Base-by-base conservation (phyloP, 371 early-diverging fungal genomes). In the Mucor velutinosus region DNA sequence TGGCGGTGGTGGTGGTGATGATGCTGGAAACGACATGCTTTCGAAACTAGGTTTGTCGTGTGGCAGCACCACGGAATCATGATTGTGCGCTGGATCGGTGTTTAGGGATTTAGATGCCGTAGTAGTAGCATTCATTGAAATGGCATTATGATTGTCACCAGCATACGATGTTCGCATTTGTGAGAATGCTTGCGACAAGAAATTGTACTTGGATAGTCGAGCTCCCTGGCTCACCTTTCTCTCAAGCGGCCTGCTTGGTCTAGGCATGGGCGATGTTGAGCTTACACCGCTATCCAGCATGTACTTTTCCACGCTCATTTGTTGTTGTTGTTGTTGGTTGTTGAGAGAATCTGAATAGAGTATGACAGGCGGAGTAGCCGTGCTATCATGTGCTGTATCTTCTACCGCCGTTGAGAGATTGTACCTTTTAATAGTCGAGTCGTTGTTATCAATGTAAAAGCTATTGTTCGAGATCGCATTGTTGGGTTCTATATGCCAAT, bases 161-260 rank as follows among this genome's bases (percentile, higher is more conserved):
- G 15, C 58, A 37, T 58, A 58, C 3, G 58, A 58, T n/a, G 43
- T 64, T 23, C 64, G 21, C 64, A 64, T 76, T 59, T 81, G 81
- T 19, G 76, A 69, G 60, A 81, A 81, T 15, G 76, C 78, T 64
- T 81, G 70, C 2, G 78, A 62, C 29, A 81, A 43, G 55, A 73
- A 76, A 37, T 76, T 78, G 51, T 81, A 81, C 55, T 81, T 81
- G 3, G 81, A 81, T 23, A 81, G 49, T 27, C 81, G 75, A 47
- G 78, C 78, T 3, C 73, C 72, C 27, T 25, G 56, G 17, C 56
- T 56, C 14, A 27, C 4, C 21, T 21, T 27, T 51, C 51, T 51
- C 7, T 10, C 27, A 0, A 51, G 25, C 8, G 25, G 51, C 17
- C n/a, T 15, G 10, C 37, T 35, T 37, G 35, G 53, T 21, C 53